phyloP scores from a whole-genome alignment of 208 protist species.

The Trypanosoma vivax region DNA sequence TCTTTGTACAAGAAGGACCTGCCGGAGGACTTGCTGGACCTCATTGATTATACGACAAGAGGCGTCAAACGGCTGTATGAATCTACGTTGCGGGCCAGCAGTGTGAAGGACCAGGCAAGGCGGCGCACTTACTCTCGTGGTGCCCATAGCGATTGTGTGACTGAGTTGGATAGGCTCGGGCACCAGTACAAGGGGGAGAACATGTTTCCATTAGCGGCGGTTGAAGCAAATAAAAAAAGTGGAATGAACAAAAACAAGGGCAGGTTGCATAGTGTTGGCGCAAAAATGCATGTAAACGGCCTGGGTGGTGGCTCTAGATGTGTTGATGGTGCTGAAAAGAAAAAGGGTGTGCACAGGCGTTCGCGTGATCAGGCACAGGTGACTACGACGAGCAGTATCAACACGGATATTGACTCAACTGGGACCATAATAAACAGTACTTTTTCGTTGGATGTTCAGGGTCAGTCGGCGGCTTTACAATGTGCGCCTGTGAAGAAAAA shows the following conservation, averaged over 20 bases:
- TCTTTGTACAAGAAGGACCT: slow-evolving; percentile 20
- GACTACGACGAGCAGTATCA: neutral
- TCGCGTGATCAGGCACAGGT: neutral
- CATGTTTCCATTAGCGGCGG: no score
- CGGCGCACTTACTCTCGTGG: neutral
- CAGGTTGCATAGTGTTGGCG: no score
- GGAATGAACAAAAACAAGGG: no score
- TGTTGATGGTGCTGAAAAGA: neutral
- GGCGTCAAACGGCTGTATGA: slow-evolving; percentile 67
- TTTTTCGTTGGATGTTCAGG: slow-evolving; percentile 5
- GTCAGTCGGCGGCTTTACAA: neutral
- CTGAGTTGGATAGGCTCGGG: no score
- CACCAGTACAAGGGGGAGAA: no score
- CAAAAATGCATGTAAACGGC: no score
- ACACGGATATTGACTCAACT: slow-evolving; percentile 1
- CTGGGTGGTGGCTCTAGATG: no score
- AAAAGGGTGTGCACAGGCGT: neutral
- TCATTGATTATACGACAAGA: slow-evolving; percentile 60
- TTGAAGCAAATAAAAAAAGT: no score
- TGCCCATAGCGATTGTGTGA: neutral
- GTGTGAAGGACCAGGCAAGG: no score
- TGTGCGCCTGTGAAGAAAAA: neutral
- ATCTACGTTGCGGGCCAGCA: slow-evolving; percentile 1
- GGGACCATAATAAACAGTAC: slow-evolving; percentile 10
- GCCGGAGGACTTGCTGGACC: slow-evolving; percentile 31